Evolutionary conservation across 192 early-diverging fungal genomes (phyloP).

Genomic region (Paraglomus brasilianum): DNA sequence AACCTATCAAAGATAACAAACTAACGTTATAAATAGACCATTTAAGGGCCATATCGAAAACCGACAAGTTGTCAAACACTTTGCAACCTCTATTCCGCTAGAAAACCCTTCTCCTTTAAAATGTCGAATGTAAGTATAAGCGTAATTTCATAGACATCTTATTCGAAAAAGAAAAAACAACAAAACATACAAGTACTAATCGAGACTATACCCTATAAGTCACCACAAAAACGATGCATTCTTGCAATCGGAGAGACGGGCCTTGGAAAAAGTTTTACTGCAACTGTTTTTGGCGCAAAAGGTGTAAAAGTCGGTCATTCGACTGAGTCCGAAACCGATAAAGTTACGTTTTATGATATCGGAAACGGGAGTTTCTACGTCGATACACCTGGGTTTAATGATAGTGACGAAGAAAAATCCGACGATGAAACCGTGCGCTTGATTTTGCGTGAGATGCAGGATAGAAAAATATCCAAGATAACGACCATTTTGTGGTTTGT

Average conservation of each 20-base stretch:
- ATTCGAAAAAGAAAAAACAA: too few species aligned
- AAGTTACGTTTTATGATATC: slow-evolving; percentile 29
- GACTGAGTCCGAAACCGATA: too few species aligned
- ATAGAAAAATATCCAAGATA: background rate
- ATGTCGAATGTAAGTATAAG: too few species aligned
- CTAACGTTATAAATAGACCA: too few species aligned
- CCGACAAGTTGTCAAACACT: too few species aligned
- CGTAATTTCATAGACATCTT: too few species aligned
- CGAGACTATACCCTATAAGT: too few species aligned
- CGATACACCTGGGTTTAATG: slow-evolving; percentile 31
- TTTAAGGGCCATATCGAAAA: too few species aligned
- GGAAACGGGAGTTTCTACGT: slow-evolving; percentile 28
- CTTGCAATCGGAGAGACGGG: slow-evolving; percentile 27
- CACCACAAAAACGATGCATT: background rate
- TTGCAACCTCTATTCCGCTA: too few species aligned
- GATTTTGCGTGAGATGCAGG: slow-evolving; percentile 17
- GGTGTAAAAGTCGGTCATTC: slow-evolving; percentile 5
- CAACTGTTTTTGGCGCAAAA: slow-evolving; percentile 26
- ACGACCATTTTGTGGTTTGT: slow-evolving; percentile 32
- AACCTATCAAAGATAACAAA: too few species aligned
- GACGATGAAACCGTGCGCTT: slow-evolving; percentile 19
- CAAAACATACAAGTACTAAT: too few species aligned
- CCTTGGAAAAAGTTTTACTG: slow-evolving; percentile 27
- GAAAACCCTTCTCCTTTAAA: too few species aligned
- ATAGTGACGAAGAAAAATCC: slow-evolving; percentile 8